Evolutionary conservation across 768 basidiomycete genomes (phyloP), one percentile per base, ranked within the genome.

Genomic region (Suillus paluster): DNA sequence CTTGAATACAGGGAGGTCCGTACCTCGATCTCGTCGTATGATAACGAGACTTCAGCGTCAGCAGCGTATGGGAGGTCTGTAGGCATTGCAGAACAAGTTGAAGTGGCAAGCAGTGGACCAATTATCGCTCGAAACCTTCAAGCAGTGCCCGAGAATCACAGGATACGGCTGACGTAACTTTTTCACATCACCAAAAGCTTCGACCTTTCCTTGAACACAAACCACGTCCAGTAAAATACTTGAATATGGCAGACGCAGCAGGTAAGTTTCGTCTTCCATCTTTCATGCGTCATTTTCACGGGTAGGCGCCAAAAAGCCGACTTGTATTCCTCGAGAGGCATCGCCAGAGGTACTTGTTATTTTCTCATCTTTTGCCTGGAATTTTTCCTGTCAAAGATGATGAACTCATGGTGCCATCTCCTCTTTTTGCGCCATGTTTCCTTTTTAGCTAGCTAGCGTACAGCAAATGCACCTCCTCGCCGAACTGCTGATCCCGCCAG

Each of bases 61-160:
- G 95, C 96, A 57, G 96, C 96, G 75, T 97, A 97, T 42, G 96
- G 96, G 19, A 97, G 83, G 69, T 97, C 94, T 57, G 92, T 92
- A 41, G 87, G 73, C 86, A 90, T 88, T 65, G 67, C 68, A 36
- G 66, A 63, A 55, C 52, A 58, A 45, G 50, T n/a, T 17, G 36
- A 57, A 59, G 67, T 21, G n/a, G n/a, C n/a, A n/a, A n/a, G n/a
- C n/a, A n/a, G n/a, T n/a, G n/a, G n/a, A n/a, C n/a, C n/a, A n/a
- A n/a, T n/a, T n/a, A n/a, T n/a, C n/a, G n/a, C n/a, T n/a, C n/a
- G n/a, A n/a, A n/a, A n/a, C n/a, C n/a, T n/a, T n/a, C n/a, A n/a
- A n/a, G n/a, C n/a, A n/a, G n/a, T n/a, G n/a, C n/a, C 19, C 11
- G 17, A n/a, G 30, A 30, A 30, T 30, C 64, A 33, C 67, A 63